Evolutionary conservation across 2,329 filamentous ascomycete genomes (phyloP), one percentile per base, ranked within the genome.

Genomic region (Colletotrichum tabaci): DNA sequence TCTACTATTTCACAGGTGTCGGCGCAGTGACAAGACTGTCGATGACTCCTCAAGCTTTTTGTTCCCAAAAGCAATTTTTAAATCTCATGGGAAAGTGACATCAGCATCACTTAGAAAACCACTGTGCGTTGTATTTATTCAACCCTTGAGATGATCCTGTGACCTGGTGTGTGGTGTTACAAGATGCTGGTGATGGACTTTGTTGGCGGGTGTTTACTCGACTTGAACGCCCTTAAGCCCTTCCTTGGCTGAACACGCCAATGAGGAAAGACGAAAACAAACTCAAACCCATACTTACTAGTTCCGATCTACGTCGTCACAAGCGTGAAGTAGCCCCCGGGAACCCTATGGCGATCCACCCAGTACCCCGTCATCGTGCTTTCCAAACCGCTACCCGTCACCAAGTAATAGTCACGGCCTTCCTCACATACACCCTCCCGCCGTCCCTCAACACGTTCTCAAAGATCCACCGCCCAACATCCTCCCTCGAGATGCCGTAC

Each of bases 401-500:
- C 67, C 81, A 83, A 0, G 82, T 83, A 38, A 85, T 75, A 1
- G 75, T 79, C 0, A 76, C 80, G 64, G 81, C 79, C 77, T 83
- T 86, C 26, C 79, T 75, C 21, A 75, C 16, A 52, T 81, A 85
- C 46, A 72, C 75, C 3, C 55, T 52, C 1, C 74, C 73, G 35
- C 66, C 74, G 16, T 68, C 66, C 38, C 76, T 12, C 4, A 86
- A 49, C 35, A 83, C 52, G 18, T 84, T 82, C 60, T 85, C 77
- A 30, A 82, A 85, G 10, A 87, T 79, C 84, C 86, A 88, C 66
- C 75, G 78, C 0, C 87, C 86, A 3, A 84, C 80, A 70, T 88
- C 86, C 70, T 84, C 83, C 46, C 85, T 76, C 9, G 80, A 82
- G 57, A 88, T 86, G 1, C 79, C 81, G 66, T 87, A 88, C 5